Conservation (phyloP, 2,329 filamentous ascomycete species). For the Aspergillus persii region DNA sequence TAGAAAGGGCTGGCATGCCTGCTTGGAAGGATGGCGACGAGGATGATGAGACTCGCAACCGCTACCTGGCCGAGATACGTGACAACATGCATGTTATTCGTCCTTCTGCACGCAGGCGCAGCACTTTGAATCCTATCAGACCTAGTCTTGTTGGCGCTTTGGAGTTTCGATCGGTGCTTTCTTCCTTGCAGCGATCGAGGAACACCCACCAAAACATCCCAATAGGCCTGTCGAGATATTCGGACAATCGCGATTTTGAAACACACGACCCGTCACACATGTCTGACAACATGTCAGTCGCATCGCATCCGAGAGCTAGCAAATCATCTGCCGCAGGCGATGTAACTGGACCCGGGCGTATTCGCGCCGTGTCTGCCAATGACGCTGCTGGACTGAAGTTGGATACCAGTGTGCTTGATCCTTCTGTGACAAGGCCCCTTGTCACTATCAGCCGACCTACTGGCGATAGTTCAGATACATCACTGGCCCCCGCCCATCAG, state of each 20-base stretch:
- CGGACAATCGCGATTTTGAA: constrained; percentile 57
- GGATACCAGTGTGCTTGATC: constrained; percentile 37
- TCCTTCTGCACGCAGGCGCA: constrained; percentile 66
- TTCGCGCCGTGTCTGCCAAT: constrained; percentile 60
- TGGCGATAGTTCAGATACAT: constrained; percentile 20
- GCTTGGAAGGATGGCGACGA: constrained; percentile 54
- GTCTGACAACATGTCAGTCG: constrained; percentile 47
- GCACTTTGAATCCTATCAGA: constrained; percentile 77
- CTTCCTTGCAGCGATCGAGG: constrained; percentile 78
- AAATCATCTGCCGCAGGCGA: constrained; percentile 22
- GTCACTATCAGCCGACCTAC: constrained; percentile 43
- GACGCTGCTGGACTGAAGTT: constrained; percentile 51
- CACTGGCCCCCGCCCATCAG: constrained; percentile 17
- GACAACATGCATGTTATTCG: constrained; percentile 89
- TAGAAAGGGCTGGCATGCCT: constrained; percentile 54
- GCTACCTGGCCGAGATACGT: constrained; percentile 74
- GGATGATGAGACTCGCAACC: constrained; percentile 55
- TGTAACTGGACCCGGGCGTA: constrained; percentile 29
- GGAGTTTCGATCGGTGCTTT: constrained; percentile 87
- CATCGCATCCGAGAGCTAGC: constrained; percentile 45
- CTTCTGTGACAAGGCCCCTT: constrained; percentile 21
- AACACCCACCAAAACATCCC: constrained; percentile 66
- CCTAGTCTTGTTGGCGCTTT: constrained; percentile 90
- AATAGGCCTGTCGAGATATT: constrained; percentile 68
- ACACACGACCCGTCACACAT: constrained; percentile 42